phyloP scores from a whole-genome alignment of 805 yeast species.

The Blastobotrys chiropterorum region DNA sequence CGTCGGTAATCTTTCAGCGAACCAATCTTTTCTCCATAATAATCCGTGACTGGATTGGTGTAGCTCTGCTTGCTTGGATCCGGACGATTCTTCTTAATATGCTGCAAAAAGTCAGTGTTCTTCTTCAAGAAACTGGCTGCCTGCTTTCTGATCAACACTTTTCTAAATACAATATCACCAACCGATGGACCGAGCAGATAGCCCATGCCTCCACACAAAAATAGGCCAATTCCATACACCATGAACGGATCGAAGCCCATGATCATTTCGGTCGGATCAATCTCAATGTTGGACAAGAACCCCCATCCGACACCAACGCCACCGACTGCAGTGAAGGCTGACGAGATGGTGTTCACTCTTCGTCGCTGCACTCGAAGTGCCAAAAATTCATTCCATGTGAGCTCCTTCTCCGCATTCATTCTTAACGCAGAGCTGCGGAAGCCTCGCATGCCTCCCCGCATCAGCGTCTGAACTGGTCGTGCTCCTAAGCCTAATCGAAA shows the following conservation, averaged over 20 bases:
- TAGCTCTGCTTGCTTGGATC: constrained; percentile 89
- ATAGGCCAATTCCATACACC: constrained; percentile 67
- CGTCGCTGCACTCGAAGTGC: constrained; percentile 70
- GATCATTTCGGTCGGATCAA: constrained; percentile 80
- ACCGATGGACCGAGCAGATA: constrained; percentile 75
- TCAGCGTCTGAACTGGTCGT: background rate
- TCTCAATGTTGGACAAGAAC: constrained; percentile 70
- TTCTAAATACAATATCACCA: constrained; percentile 64
- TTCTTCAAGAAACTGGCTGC: constrained; percentile 35
- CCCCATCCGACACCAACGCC: constrained; percentile 69
- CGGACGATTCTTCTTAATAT: constrained; percentile 71
- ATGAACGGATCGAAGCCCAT: constrained; percentile 88
- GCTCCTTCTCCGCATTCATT: background rate
- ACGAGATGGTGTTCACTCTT: constrained; percentile 57
- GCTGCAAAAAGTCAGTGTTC: constrained; percentile 69
- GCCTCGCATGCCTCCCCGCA: background rate
- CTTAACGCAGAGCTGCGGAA: background rate
- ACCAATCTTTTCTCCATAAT: constrained; percentile 93
- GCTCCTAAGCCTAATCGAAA: background rate
- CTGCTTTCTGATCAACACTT: constrained; percentile 22
- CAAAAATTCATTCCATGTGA: constrained; percentile 80
- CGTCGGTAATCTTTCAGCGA: constrained; percentile 81
- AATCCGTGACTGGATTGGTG: constrained; percentile 96
- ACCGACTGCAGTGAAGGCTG: constrained; percentile 57
- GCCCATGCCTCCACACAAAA: constrained; percentile 70